Conservation (phyloP, 2,329 filamentous ascomycete genomes). For the Aspergillus transmontanensis region DNA sequence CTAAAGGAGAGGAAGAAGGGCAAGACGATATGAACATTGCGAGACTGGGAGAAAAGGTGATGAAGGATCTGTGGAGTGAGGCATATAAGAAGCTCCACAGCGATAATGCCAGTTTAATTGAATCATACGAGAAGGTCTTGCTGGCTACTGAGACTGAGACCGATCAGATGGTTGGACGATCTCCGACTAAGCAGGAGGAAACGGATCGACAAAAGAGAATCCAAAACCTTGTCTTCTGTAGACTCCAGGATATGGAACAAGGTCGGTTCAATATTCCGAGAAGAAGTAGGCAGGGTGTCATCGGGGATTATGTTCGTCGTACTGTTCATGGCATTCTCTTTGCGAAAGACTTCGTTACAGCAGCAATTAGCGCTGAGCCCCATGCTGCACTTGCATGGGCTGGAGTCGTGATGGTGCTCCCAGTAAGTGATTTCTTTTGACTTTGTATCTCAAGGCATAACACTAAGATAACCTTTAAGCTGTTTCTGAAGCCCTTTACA, state of each 20-base stretch:
- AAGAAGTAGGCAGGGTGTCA: not conserved
- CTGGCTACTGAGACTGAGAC: not conserved
- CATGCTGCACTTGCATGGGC: conserved; percentile 24
- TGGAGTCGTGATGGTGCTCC: conserved; percentile 9
- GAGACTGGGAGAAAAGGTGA: not conserved
- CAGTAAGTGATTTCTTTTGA: not conserved
- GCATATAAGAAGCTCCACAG: not conserved
- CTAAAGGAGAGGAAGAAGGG: not conserved
- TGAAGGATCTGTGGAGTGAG: not conserved
- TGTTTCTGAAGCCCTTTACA: conserved; percentile 7
- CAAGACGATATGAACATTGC: not conserved
- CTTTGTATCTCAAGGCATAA: not conserved
- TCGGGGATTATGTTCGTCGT: not conserved
- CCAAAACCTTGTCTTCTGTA: not conserved
- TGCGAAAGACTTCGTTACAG: conserved; percentile 11
- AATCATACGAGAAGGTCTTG: not conserved
- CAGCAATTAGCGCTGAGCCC: conserved; percentile 11
- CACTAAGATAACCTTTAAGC: not conserved
- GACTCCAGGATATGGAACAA: not conserved
- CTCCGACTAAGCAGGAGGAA: not conserved
- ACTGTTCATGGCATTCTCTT: conserved; percentile 9
- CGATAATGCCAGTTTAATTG: not conserved
- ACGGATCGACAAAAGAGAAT: not conserved
- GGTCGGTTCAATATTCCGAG: not conserved
- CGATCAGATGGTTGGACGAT: not conserved